Base-by-base conservation (phyloP, 2,329 filamentous ascomycete species). In the Colletotrichum viniferum region DNA sequence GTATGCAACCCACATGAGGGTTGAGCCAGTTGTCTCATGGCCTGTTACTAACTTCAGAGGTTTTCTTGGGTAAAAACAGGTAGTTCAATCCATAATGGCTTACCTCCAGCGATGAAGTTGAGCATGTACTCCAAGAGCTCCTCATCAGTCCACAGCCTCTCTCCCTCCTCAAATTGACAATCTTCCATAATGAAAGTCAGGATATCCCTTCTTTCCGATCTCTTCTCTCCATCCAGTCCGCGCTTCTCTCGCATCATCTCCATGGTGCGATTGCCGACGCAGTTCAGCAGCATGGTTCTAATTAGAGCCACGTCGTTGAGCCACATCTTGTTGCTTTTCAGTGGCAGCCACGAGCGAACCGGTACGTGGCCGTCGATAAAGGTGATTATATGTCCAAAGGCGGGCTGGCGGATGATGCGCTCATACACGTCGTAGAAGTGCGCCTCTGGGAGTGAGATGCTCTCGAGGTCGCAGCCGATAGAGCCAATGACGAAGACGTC, bases 271-370 rank as follows among this genome's bases (percentile, higher is more conserved):
- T 84, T 79, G 4, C 82, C 78, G 4, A 80, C 71, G 13, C 74
- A 76, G n/a, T 66, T 73, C 9, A 76, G 78, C 5, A 87, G 77
- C 67, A 85, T 83, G 34, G 76, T 71, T n/a, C 82, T 79, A 13
- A 87, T 79, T 62, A 82, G 79, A 3, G 74, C 65, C 21, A 81
- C 83, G 3, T 84, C 83, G 3, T 68, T 69, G n/a, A 85, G 74
- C 74, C 86, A 87, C 5, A 73, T 78, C 7, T 78, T 79, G 71
- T 88, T 88, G 2, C 84, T 84, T 58, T 83, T 70, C 1, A 87
- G 48, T 0, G 86, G 86, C 5, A 87, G 76, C 79, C 85, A 82
- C 1, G 76, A 73, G 14, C 84, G 81, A 7, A 84, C 77, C 3
- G 81, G 81, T 8, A 84, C 16, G 38, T 81, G 81, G 18, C 79